Percentiles rank a stretch among this genome's conserved stretches.
These are phyloP conservation scores for Zizania latifolia DNA, from an alignment of 176 grass and related monocot species.

Conservation along the genomic window DNA sequence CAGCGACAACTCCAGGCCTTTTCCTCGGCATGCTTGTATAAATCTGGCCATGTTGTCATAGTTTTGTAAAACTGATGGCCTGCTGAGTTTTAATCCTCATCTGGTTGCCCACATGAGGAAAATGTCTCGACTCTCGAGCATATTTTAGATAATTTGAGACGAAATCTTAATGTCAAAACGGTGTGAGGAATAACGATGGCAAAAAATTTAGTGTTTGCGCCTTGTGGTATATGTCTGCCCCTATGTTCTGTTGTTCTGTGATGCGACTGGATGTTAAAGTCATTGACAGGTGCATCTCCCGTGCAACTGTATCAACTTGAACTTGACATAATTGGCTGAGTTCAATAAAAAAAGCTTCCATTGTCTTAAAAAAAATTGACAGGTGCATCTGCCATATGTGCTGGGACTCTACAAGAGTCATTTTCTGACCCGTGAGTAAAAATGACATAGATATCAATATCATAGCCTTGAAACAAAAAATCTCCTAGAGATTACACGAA, in stretches of 20 bases:
- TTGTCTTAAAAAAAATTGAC: neutral
- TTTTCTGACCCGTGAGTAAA: neutral
- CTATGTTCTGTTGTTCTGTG: neutral
- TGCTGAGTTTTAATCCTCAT: neutral
- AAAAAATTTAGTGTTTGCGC: neutral
- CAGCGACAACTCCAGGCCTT: neutral
- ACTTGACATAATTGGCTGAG: no score
- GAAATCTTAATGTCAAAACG: neutral
- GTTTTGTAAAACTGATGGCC: conserved; percentile 28
- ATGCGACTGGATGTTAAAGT: neutral
- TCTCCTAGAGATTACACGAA: neutral
- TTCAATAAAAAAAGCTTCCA: no score
- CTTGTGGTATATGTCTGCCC: neutral
- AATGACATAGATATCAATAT: neutral
- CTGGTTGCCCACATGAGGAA: neutral
- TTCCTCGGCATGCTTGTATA: conserved; percentile 5
- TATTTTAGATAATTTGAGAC: neutral
- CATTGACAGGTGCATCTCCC: neutral
- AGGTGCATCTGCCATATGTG: neutral
- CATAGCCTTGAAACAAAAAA: neutral
- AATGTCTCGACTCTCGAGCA: neutral
- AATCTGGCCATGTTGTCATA: neutral
- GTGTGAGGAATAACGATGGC: neutral
- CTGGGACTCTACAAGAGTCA: neutral
- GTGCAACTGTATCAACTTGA: no score